Conservation (phyloP, 495 filamentous ascomycete genomes). For the Tuber calosporum region DNA sequence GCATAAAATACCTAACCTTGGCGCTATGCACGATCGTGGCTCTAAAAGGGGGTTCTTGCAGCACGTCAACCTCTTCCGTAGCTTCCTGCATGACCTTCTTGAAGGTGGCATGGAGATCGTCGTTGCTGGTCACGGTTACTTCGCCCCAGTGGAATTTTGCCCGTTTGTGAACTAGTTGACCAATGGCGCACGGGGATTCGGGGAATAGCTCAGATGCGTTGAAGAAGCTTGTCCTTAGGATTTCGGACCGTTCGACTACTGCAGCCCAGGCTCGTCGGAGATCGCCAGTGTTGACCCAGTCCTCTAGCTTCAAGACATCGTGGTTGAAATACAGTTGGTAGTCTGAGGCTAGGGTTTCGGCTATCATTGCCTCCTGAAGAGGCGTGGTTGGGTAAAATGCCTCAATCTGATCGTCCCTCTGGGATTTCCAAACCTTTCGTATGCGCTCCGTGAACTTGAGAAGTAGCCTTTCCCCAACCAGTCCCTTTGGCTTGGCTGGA, state of each 20-base stretch:
- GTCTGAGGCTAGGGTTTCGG: slow-evolving; percentile 61
- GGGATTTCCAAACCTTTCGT: slow-evolving; percentile 42
- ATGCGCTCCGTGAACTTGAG: slow-evolving; percentile 42
- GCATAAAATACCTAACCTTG: slow-evolving; percentile 48
- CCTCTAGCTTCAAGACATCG: slow-evolving; percentile 54
- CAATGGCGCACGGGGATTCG: slow-evolving; percentile 49
- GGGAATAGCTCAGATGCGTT: slow-evolving; percentile 51
- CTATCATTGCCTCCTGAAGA: slow-evolving; percentile 75
- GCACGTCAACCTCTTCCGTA: slow-evolving; percentile 23
- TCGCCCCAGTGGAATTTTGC: slow-evolving; percentile 25
- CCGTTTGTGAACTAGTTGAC: slow-evolving; percentile 54
- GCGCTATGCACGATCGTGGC: slow-evolving; percentile 39
- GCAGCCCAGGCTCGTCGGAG: slow-evolving; percentile 56
- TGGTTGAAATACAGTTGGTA: slow-evolving; percentile 73
- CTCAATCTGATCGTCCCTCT: slow-evolving; percentile 46
- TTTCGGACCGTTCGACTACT: slow-evolving; percentile 55
- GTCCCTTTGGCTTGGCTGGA: not conserved
- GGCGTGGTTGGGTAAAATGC: slow-evolving; percentile 59
- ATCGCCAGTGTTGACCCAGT: slow-evolving; percentile 47
- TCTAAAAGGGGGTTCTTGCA: slow-evolving; percentile 36
- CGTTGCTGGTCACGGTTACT: slow-evolving; percentile 16
- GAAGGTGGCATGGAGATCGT: slow-evolving; percentile 34
- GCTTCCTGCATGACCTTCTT: slow-evolving; percentile 33
- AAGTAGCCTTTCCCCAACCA: slow-evolving; percentile 26
- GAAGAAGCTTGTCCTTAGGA: slow-evolving; percentile 67